Base-by-base conservation (phyloP, 139 green algal genomes). In the Auxenochlorella pyrenoidosa region DNA sequence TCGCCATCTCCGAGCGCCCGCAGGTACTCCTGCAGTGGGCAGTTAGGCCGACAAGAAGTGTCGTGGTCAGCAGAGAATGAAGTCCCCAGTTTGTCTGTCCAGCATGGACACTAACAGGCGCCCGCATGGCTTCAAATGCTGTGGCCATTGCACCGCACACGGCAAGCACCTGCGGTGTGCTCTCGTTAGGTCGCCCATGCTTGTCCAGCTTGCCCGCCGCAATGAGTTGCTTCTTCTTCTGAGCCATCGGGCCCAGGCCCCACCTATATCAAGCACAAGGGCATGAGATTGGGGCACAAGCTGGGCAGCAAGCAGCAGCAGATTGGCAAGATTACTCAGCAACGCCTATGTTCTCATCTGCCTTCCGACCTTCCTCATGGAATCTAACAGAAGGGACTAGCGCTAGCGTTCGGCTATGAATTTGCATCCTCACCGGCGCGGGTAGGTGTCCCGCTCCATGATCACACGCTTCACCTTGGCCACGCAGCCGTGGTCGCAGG, bases 361-460 rank as follows among this genome's bases (percentile, higher is more conserved):
- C n/a, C n/a, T n/a, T n/a, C n/a, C n/a, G n/a, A n/a, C n/a, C n/a
- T n/a, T n/a, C n/a, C n/a, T n/a, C n/a, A n/a, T n/a, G n/a, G n/a
- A n/a, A n/a, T n/a, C n/a, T n/a, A n/a, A n/a, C n/a, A n/a, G n/a
- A n/a, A n/a, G n/a, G n/a, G n/a, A n/a, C n/a, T n/a, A n/a, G n/a
- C n/a, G n/a, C n/a, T n/a, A n/a, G n/a, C n/a, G n/a, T n/a, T n/a
- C n/a, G n/a, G n/a, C 13, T 38, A 38, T 13, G 2, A 73, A 34
- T 38, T 72, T 2, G 1, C 54, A 63, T 18, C 36, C 93, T 83
- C 92, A 98, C 83, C 95, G 90, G 30, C 97, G 91, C 18, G 98
- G 98, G 94, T 99, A 99, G n/a, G 98, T 99, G 91, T 99, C 98
- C 10, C 98, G 90, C 92, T 99, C 98, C 97, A 99, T 99, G 82